Conservation (phyloP, 2,329 filamentous ascomycete species). For the Trichoderma sp. region DNA sequence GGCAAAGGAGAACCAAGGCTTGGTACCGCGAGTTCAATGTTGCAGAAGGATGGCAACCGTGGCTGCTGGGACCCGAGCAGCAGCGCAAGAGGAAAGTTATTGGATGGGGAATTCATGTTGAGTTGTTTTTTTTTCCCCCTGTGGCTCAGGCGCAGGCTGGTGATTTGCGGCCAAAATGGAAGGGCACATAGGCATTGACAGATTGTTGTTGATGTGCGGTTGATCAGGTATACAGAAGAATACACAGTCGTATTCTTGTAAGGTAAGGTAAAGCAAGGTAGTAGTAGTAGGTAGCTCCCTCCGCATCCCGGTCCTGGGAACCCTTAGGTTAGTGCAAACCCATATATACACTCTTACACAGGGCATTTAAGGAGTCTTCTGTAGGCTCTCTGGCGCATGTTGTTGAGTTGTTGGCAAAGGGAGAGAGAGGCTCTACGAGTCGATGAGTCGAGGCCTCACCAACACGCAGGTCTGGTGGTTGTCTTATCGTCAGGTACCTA, state of each 20-base stretch:
- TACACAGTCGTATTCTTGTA: neutral
- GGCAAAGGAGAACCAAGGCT: neutral
- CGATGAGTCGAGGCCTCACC: no score
- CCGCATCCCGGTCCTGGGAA: neutral
- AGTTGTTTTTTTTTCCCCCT: neutral
- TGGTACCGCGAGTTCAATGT: slow-evolving; percentile 15
- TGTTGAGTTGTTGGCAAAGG: no score
- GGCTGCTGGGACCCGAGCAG: slow-evolving; percentile 3
- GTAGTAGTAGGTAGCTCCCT: slow-evolving; percentile 3
- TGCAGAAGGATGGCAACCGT: slow-evolving; percentile 3
- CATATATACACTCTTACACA: neutral
- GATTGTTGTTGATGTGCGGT: slow-evolving; percentile 21
- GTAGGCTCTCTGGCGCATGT: no score
- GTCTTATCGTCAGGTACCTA: neutral
- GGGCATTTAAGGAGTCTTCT: no score
- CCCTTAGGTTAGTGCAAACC: slow-evolving; percentile 9
- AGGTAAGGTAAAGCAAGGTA: neutral
- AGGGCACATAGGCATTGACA: slow-evolving; percentile 21
- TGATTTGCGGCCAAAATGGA: slow-evolving; percentile 24
- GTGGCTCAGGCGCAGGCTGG: slow-evolving; percentile 24
- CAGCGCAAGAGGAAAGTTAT: slow-evolving; percentile 15
- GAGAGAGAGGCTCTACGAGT: no score
- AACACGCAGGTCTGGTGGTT: neutral
- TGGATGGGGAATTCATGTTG: slow-evolving; percentile 15
- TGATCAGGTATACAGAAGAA: slow-evolving; percentile 10